phyloP scores from a whole-genome alignment of 768 basidiomycete species.

The Hydnum rufescens region DNA sequence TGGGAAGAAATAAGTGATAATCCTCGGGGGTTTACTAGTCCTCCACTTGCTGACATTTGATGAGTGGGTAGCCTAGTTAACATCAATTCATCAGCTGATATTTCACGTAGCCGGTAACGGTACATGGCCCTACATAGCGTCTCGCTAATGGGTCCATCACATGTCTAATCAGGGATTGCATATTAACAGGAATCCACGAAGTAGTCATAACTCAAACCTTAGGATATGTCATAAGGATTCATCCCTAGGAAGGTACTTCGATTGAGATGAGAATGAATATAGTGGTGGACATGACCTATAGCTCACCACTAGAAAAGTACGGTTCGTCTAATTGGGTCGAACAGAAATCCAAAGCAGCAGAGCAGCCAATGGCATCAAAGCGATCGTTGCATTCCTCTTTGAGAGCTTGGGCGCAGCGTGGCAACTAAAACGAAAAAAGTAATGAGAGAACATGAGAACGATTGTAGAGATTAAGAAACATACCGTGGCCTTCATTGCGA shows the following conservation, averaged over 20 bases:
- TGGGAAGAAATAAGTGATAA: not conserved
- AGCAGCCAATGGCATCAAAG: slow-evolving; percentile 47
- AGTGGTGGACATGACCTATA: not conserved
- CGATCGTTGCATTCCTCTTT: slow-evolving; percentile 37
- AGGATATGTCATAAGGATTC: not conserved
- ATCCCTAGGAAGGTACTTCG: not conserved
- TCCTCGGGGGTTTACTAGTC: not conserved
- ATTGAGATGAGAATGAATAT: not conserved
- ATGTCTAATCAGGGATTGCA: not conserved
- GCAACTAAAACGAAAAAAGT: slow-evolving; percentile 26
- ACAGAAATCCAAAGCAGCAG: slow-evolving; percentile 50
- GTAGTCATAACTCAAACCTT: not conserved
- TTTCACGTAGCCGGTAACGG: not conserved
- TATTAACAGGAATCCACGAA: not conserved
- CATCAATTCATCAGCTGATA: not conserved
- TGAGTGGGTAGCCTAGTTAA: not conserved
- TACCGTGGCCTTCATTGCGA: slow-evolving; percentile 40
- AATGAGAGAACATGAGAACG: too few relatives aligned
- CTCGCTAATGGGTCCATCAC: not conserved
- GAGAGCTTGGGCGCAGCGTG: slow-evolving; percentile 42
- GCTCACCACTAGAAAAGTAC: not conserved
- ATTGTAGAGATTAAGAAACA: too few relatives aligned
- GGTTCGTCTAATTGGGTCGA: slow-evolving; percentile 16
- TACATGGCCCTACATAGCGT: not conserved
- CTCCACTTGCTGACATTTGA: not conserved